A percentile compares a stretch with the other conserved stretches of the same genome.
Conservation (phyloP, 805 yeast genomes). For the Wickerhamomyces canadensis region DNA sequence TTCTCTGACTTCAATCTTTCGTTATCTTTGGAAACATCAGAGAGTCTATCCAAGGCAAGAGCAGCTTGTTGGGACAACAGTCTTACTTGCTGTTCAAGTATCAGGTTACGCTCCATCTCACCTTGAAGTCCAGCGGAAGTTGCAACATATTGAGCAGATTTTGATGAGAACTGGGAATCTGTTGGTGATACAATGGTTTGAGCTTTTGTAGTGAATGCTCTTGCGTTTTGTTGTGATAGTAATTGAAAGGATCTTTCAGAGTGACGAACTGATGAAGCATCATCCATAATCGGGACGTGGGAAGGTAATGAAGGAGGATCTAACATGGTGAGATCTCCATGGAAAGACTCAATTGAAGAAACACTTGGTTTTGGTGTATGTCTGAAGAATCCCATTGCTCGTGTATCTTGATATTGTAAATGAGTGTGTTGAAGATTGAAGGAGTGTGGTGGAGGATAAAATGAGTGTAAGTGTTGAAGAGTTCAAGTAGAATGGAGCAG, state of each 20-base stretch:
- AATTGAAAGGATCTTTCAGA: constrained; percentile 1
- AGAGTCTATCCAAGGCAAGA: constrained; percentile 19
- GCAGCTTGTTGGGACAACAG: constrained; percentile 23
- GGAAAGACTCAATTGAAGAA: not conserved
- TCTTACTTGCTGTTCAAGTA: constrained; percentile 23
- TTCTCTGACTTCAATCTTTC: constrained; percentile 15
- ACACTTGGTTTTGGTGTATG: constrained; percentile 3
- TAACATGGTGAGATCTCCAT: constrained; percentile 3
- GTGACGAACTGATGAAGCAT: not conserved
- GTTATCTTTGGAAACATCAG: constrained; percentile 18
- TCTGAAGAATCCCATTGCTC: constrained; percentile 3
- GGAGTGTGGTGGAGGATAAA: not conserved
- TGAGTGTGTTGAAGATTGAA: not conserved
- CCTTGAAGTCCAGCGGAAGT: constrained; percentile 20
- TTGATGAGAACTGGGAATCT: constrained; percentile 7
- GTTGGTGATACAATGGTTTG: constrained; percentile 6
- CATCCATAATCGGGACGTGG: not conserved
- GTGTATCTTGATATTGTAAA: not conserved
- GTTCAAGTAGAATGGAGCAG: too few species aligned
- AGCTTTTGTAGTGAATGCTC: constrained; percentile 8
- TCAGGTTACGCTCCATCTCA: constrained; percentile 22
- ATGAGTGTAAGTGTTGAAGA: too few species aligned
- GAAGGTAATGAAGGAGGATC: constrained; percentile 3
- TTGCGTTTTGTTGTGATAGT: constrained; percentile 9
- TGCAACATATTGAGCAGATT: not conserved